Evolutionary conservation across 371 early-diverging fungal species (phyloP).

Genomic region (Mortierella sp.): DNA sequence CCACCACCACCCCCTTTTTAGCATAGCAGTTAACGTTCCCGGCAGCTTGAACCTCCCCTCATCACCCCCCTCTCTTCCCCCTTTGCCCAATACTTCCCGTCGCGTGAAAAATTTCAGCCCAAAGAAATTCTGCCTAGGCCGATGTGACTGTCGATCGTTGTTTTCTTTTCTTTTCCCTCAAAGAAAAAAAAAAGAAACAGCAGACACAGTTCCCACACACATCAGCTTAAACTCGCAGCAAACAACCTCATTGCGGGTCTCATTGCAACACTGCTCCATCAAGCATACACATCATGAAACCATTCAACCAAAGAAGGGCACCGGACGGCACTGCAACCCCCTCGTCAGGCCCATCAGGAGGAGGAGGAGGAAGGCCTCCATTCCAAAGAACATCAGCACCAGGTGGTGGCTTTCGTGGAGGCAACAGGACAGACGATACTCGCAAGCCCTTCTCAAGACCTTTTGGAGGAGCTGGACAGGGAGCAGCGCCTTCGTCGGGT

Average conservation of each 20-base stretch:
- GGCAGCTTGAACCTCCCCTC: background rate
- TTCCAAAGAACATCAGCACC: conserved; percentile 1
- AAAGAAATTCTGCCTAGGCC: background rate
- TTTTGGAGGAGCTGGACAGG: background rate
- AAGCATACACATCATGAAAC: background rate
- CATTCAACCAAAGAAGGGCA: conserved; percentile 8
- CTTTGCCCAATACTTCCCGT: background rate
- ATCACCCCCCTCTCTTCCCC: background rate
- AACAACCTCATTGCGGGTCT: conserved; percentile 1
- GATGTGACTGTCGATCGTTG: conserved; percentile 6
- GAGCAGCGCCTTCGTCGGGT: background rate
- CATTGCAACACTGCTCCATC: background rate
- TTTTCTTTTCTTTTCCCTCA: conserved; percentile 7
- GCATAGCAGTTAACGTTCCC: no score
- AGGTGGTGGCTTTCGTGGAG: background rate
- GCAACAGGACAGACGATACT: conserved; percentile 1
- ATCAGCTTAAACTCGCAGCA: background rate
- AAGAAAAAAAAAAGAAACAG: background rate
- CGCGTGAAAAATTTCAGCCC: conserved; percentile 2
- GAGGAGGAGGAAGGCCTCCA: background rate
- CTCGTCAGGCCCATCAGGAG: background rate
- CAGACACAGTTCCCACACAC: background rate
- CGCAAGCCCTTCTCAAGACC: conserved; percentile 32
- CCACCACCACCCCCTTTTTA: no score
- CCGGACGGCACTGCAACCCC: background rate